A percentile compares a stretch with the other conserved stretches of the same genome.
Evolutionary conservation across 2,329 filamentous ascomycete species (phyloP).

Genomic region (Pseudocercospora macadamiae): DNA sequence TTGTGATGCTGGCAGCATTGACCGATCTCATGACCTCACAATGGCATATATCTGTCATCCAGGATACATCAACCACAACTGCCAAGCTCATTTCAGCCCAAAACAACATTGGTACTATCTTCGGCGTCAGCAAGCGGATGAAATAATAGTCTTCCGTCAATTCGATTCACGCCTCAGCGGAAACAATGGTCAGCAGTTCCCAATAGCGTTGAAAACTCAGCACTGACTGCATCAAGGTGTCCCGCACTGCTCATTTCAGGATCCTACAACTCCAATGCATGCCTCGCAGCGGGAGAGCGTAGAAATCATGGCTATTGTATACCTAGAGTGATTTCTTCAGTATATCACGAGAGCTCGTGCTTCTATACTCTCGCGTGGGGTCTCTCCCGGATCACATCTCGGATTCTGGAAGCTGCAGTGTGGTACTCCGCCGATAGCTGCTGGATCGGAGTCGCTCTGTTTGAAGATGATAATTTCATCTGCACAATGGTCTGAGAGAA

Average conservation of each 20-base stretch:
- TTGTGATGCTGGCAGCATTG: slow-evolving; percentile 1
- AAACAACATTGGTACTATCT: slow-evolving; percentile 12
- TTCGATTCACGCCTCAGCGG: background rate
- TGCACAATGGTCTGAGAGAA: slow-evolving; percentile 9
- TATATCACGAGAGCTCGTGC: slow-evolving; percentile 15
- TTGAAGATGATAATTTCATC: slow-evolving; percentile 19
- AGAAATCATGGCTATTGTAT: slow-evolving; percentile 13
- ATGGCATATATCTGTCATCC: slow-evolving; percentile 5
- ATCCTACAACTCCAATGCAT: background rate
- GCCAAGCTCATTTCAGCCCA: slow-evolving; percentile 3
- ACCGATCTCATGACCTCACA: background rate
- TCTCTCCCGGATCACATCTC: background rate
- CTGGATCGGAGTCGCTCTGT: slow-evolving; percentile 13
- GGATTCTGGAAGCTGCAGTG: slow-evolving; percentile 17
- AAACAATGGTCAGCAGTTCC: slow-evolving; percentile 8
- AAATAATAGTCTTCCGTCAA: slow-evolving; percentile 12
- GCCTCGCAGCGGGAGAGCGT: slow-evolving; percentile 12
- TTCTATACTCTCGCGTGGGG: slow-evolving; percentile 18
- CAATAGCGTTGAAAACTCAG: background rate
- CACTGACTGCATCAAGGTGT: slow-evolving; percentile 2
- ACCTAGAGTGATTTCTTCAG: background rate
- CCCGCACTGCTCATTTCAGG: slow-evolving; percentile 12
- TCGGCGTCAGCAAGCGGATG: background rate
- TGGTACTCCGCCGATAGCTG: slow-evolving; percentile 7
- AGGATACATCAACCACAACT: slow-evolving; percentile 12